Conservation (phyloP, 805 yeast species). For the Metschnikowia reukaufii region DNA sequence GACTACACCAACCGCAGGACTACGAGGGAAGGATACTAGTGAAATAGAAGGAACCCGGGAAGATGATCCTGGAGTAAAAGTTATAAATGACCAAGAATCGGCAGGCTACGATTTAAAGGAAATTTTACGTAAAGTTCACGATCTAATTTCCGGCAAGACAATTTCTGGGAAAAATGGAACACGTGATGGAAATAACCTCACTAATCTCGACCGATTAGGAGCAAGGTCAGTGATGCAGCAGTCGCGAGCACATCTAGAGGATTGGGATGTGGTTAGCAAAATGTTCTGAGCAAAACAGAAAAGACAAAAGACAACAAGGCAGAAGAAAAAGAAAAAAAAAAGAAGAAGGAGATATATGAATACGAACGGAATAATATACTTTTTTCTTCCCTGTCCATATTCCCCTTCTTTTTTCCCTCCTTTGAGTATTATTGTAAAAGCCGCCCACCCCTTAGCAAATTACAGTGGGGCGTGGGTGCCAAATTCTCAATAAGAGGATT, state of each 20-base stretch:
- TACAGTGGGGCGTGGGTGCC: too few species aligned
- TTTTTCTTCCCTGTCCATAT: too few species aligned
- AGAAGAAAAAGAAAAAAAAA: too few species aligned
- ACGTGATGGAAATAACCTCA: slow-evolving; percentile 9
- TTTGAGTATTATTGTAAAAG: too few species aligned
- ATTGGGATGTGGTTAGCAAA: slow-evolving; percentile 39
- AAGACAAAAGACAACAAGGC: too few species aligned
- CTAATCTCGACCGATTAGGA: background rate
- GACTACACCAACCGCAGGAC: background rate
- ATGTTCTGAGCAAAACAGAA: slow-evolving; percentile 16
- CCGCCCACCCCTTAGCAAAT: too few species aligned
- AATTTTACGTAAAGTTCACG: slow-evolving; percentile 35
- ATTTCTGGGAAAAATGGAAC: slow-evolving; percentile 1
- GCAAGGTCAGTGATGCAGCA: slow-evolving; percentile 23
- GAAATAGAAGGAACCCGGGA: slow-evolving; percentile 2
- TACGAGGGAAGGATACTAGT: background rate
- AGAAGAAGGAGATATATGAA: background rate
- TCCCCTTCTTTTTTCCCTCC: too few species aligned
- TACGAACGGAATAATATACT: too few species aligned
- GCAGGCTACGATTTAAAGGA: slow-evolving; percentile 20
- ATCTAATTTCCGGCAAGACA: slow-evolving; percentile 10
- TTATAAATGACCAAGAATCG: background rate
- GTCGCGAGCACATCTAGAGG: slow-evolving; percentile 28
- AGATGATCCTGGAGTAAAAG: background rate
- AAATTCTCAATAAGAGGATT: background rate